Percentiles rank a stretch among this genome's conserved stretches.
Evolutionary conservation across 306 rosid genomes (phyloP).

Genomic region (Malus orientalis): DNA sequence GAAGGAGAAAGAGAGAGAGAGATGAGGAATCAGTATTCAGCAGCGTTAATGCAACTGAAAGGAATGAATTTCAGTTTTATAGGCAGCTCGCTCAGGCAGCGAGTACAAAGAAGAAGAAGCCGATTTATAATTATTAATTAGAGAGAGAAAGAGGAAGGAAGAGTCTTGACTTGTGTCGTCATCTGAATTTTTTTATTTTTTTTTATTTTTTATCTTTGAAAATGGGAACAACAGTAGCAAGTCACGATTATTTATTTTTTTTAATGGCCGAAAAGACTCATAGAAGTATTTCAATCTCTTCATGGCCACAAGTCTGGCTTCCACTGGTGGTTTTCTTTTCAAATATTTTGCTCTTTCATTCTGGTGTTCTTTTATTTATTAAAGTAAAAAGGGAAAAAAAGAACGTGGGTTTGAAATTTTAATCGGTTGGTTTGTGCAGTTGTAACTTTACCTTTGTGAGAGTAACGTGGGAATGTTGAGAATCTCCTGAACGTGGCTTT

Average conservation of each 20-base stretch:
- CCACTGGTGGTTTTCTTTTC: too few relatives aligned
- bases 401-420: neutral
- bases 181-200: neutral
- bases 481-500: neutral
- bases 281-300: accelerated
- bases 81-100: neutral
- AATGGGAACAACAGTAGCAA: too few relatives aligned
- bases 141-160: neutral
- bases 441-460: neutral
- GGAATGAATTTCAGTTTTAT: neutral
- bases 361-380: too few relatives aligned
- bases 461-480: neutral
- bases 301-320: accelerated
- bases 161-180: neutral
- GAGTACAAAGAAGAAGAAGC: neutral
- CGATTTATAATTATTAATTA: neutral
- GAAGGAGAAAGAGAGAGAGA: neutral
- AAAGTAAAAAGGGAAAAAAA: neutral
- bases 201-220: too few relatives aligned
- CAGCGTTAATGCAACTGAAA: too few relatives aligned
- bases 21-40: neutral
- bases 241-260: too few relatives aligned
- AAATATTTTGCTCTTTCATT: too few relatives aligned
- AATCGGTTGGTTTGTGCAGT: neutral
- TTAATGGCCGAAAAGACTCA: accelerated